Percentiles rank a stretch among this genome's conserved stretches.
Conservation (phyloP, 2,329 filamentous ascomycete genomes). For the Neopestalotiopsis sp. region DNA sequence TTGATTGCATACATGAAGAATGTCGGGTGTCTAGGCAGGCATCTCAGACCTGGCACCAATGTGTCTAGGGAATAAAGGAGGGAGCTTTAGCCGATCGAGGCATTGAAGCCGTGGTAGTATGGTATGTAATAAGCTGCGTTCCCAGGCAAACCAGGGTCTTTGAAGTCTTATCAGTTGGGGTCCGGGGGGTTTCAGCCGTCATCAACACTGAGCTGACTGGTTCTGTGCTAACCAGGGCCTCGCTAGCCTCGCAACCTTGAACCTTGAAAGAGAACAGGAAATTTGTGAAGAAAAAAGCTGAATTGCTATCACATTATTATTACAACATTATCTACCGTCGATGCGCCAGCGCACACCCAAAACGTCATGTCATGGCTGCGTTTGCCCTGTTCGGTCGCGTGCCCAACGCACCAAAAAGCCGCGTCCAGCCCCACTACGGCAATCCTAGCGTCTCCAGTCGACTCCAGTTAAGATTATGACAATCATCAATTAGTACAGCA, state of each 20-base stretch:
- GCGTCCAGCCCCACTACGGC: neutral
- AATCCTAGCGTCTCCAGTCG: neutral
- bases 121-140: neutral
- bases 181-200: neutral
- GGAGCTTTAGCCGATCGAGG: neutral
- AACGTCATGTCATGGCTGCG: neutral
- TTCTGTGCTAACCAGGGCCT: neutral
- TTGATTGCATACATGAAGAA: neutral
- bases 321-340: neutral
- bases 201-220: neutral
- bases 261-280: neutral
- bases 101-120: neutral
- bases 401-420: neutral
- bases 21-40: too few relatives aligned
- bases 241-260: neutral
- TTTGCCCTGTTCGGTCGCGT: neutral
- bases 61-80: too few relatives aligned
- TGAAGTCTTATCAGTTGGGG: neutral
- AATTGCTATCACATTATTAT: constrained; percentile 1
- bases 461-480: neutral
- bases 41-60: too few relatives aligned
- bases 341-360: neutral
- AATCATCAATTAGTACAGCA: neutral
- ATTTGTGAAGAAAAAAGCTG: neutral
- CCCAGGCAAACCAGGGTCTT: neutral